Base-by-base conservation (phyloP, 768 basidiomycete genomes). In the Amanita pseudoporphyria region DNA sequence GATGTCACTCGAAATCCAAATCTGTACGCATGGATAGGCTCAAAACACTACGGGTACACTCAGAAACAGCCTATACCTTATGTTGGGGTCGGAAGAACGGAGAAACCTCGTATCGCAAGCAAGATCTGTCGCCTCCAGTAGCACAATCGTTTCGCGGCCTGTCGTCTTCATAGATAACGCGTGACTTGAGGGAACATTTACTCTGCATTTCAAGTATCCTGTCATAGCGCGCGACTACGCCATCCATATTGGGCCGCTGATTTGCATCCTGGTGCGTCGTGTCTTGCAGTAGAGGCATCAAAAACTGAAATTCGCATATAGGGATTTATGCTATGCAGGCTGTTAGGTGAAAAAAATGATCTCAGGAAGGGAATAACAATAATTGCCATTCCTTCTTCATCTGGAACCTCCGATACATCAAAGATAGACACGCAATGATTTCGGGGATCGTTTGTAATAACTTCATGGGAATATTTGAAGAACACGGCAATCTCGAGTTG, bases 371-470 rank as follows among this genome's bases (percentile, higher is more conserved):
- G 66, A 56, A 67, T 66, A 12, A 67, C 62, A 9, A 67, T n/a
- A n/a, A 61, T 50, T n/a, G 33, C 26, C 6, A 38, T 28, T 16
- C 49, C 53, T 16, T 37, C 46, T 13, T 62, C 56, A 40, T 60
- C 56, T 12, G 58, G 58, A 9, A 57, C 33, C 9, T 52, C 43
- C 16, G 64, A 31, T 3, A 57, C 49, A 10, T 64, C 58, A 21
- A 57, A 56, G 7, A 71, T 33, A 0, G 65, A 67, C 2, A 66
- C 58, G 12, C 68, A 69, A 40, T 68, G 67, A n/a, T 71, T 74
- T 37, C 53, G 47, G 35, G 62, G 52, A 45, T 63, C 54, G 21
- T 26, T 21, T 1, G 40, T 38, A 9, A 57, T 42, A 6, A 51
- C 43, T 9, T 53, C 48, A 13, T 49, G 42, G 18, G 44, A 45